phyloP scores from a whole-genome alignment of 257 asterid species.

The Jacaranda copaia region DNA sequence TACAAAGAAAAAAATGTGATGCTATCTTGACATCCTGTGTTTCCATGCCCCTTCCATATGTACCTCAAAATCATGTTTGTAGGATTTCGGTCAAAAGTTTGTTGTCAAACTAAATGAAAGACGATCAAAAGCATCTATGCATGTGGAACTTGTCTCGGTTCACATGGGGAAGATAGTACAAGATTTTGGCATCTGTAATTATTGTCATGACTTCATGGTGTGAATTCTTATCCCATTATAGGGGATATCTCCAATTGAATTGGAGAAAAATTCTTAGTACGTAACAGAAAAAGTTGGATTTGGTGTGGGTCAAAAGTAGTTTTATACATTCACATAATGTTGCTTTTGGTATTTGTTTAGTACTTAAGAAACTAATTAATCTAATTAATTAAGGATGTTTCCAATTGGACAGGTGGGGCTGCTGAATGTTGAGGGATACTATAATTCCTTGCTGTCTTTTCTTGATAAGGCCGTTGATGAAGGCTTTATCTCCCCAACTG shows the following conservation, averaged over 20 bases:
- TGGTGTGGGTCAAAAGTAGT: constrained; percentile 30
- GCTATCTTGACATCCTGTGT: constrained; percentile 20
- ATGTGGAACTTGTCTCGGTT: constrained; percentile 29
- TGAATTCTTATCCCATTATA: too few species aligned
- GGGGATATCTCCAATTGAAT: background rate
- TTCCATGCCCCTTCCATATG: constrained; percentile 4
- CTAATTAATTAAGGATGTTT: background rate
- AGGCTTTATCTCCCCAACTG: constrained; percentile 90
- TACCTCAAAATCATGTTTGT: constrained; percentile 4
- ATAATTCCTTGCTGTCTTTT: constrained; percentile 71
- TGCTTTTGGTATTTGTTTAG: background rate
- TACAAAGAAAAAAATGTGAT: too few species aligned
- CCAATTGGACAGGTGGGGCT: constrained; percentile 75
- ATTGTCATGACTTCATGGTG: constrained; percentile 12
- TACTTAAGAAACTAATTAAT: constrained; percentile 6
- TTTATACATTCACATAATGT: constrained; percentile 7
- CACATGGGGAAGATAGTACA: constrained; percentile 40
- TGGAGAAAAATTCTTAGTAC: background rate
- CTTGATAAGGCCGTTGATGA: constrained; percentile 91
- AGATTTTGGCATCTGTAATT: constrained; percentile 36
- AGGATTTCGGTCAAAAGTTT: constrained; percentile 43
- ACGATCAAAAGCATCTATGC: constrained; percentile 29
- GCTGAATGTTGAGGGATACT: constrained; percentile 92
- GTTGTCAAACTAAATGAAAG: constrained; percentile 11
- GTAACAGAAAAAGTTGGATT: constrained; percentile 9